Conservation (phyloP, 768 basidiomycete genomes). For the Favolaschia claudopus region DNA sequence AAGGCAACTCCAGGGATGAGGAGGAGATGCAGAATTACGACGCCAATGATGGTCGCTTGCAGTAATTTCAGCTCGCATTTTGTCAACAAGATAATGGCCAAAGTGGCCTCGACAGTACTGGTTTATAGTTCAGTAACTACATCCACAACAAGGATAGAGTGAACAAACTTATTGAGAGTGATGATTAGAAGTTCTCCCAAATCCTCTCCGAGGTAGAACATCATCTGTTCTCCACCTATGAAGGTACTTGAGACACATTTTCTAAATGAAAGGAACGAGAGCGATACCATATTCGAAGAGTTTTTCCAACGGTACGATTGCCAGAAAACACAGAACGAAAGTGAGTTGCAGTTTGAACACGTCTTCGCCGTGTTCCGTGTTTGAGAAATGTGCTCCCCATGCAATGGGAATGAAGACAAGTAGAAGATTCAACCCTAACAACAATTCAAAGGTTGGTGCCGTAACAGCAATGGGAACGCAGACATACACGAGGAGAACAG, state of each 20-base stretch:
- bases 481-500: slow-evolving; percentile 61
- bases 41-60: slow-evolving; percentile 76
- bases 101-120: slow-evolving; percentile 74
- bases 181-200: slow-evolving; percentile 73
- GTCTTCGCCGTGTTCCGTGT: slow-evolving; percentile 6
- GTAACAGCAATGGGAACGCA: not conserved
- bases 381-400: slow-evolving; percentile 63
- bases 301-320: slow-evolving; percentile 71
- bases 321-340: slow-evolving; percentile 57
- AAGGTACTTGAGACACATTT: not conserved
- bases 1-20: slow-evolving; percentile 76
- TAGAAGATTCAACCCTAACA: slow-evolving; percentile 64
- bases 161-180: slow-evolving; percentile 68
- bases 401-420: slow-evolving; percentile 65
- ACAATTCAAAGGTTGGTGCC: not conserved
- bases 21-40: slow-evolving; percentile 76
- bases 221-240: slow-evolving; percentile 54
- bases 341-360: not conserved
- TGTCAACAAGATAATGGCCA: slow-evolving; percentile 73
- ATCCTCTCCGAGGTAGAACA: slow-evolving; percentile 64
- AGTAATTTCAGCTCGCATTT: slow-evolving; percentile 72
- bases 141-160: not conserved
- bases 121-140: not conserved
- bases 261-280: not conserved
- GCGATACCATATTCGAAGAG: slow-evolving; percentile 69